Conservation (phyloP, 148 eudicot species). For the Camellia granthamiana region DNA sequence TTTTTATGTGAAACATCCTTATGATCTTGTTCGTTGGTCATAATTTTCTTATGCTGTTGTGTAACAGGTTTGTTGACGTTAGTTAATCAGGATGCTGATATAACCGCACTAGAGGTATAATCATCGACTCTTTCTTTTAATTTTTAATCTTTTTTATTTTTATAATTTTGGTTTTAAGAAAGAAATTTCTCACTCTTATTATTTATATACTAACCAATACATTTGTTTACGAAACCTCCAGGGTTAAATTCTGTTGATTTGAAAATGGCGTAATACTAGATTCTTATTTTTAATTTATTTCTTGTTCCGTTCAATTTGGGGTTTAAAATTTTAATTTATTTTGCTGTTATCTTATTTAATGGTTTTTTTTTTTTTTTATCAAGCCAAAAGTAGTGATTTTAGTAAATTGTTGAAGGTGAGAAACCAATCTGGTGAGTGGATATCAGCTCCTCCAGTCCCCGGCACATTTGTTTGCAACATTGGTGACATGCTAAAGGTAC, state of each 20-base stretch:
- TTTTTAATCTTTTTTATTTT: background rate
- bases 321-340: no score
- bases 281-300: background rate
- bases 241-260: background rate
- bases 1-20: background rate
- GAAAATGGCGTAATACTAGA: background rate
- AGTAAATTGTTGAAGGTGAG: slow-evolving; percentile 55
- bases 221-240: background rate
- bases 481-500: slow-evolving; percentile 95
- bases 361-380: background rate
- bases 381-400: background rate
- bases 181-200: background rate
- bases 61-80: slow-evolving; percentile 74
- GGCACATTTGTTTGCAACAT: slow-evolving; percentile 96
- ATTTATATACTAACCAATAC: background rate
- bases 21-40: slow-evolving; percentile 3
- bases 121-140: background rate
- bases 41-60: slow-evolving; percentile 12
- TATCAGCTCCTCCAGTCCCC: slow-evolving; percentile 85
- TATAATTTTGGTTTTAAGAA: background rate
- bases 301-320: background rate
- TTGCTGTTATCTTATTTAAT: background rate
- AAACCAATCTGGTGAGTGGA: slow-evolving; percentile 93
- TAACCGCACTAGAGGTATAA: slow-evolving; percentile 82
- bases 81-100: slow-evolving; percentile 86